Percentiles rank a stretch among this genome's conserved stretches.
Conservation (phyloP, 2,329 filamentous ascomycete species). For the Amesomyces nigricolor region DNA sequence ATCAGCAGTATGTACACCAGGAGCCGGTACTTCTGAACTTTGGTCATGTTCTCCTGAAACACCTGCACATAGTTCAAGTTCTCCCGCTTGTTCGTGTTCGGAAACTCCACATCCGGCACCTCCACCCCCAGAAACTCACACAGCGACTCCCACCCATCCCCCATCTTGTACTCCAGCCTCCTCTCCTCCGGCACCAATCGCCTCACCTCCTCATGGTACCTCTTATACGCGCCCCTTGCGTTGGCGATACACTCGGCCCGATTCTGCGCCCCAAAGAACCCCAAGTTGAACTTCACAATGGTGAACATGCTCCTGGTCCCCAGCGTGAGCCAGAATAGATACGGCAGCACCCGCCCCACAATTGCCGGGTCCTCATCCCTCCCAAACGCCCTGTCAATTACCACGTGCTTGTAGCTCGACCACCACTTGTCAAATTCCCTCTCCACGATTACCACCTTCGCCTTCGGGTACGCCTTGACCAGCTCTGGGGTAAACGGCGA, state of each 20-base stretch:
- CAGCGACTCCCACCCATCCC: conserved; percentile 25
- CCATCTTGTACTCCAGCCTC: conserved; percentile 22
- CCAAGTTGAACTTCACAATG: conserved; percentile 7
- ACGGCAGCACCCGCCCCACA: not conserved
- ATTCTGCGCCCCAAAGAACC: conserved; percentile 3
- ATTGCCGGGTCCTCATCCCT: not conserved
- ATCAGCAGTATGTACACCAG: no score
- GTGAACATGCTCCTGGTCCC: not conserved
- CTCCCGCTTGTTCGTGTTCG: conserved; percentile 9
- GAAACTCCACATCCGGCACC: conserved; percentile 18
- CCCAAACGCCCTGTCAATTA: conserved; percentile 22
- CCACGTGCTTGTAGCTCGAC: conserved; percentile 10
- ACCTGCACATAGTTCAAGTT: not conserved
- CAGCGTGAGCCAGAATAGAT: not conserved
- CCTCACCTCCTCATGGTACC: conserved; percentile 19
- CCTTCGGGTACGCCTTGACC: conserved; percentile 21
- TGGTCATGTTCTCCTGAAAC: not conserved
- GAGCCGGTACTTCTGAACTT: no score
- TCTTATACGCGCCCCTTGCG: conserved; percentile 11
- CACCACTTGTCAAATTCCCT: conserved; percentile 21
- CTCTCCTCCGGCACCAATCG: conserved; percentile 14
- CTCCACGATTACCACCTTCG: conserved; percentile 20
- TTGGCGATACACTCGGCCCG: not conserved
- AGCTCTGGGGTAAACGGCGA: conserved; percentile 17
- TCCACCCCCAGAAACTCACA: conserved; percentile 24